A percentile compares a stretch with the other conserved stretches of the same genome.
Evolutionary conservation across 345 rosid genomes (phyloP).

Genomic region (Acer saccharum): DNA sequence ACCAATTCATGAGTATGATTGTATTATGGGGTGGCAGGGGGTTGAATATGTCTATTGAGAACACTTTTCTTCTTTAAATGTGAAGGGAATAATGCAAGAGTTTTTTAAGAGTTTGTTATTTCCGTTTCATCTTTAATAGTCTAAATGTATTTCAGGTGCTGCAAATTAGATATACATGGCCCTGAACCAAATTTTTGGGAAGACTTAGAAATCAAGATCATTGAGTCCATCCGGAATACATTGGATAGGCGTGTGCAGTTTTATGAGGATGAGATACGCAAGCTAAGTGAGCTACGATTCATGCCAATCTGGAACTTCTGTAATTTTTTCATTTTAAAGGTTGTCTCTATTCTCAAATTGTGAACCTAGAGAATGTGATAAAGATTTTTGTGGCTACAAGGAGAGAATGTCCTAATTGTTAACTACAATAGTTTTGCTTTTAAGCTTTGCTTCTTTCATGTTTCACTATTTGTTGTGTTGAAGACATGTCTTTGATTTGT

Average conservation of each 20-base stretch:
- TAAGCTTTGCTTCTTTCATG: neutral
- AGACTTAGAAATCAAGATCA: conserved; percentile 81
- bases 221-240: conserved; percentile 81
- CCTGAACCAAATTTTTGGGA: conserved; percentile 92
- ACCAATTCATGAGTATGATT: neutral
- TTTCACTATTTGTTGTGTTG: conserved; percentile 13
- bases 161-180: conserved; percentile 83
- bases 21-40: neutral
- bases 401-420: conserved; percentile 14
- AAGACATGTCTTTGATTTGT: conserved; percentile 14
- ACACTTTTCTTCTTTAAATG: neutral
- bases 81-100: neutral
- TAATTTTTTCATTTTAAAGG: conserved; percentile 96
- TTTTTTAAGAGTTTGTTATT: neutral
- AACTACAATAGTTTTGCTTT: neutral
- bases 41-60: neutral
- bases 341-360: conserved; percentile 42
- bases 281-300: conserved; percentile 90
- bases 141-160: conserved; percentile 70
- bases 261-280: conserved; percentile 96
- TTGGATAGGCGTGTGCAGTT: conserved; percentile 89
- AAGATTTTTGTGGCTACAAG: conserved; percentile 17
- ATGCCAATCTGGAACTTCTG: conserved; percentile 98
- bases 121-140: conserved; percentile 20
- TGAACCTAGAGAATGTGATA: conserved; percentile 18